These are phyloP conservation scores for Scorias spongiosa DNA, from an alignment of 2,329 filamentous ascomycete genomes.

Conservation along the genomic window DNA sequence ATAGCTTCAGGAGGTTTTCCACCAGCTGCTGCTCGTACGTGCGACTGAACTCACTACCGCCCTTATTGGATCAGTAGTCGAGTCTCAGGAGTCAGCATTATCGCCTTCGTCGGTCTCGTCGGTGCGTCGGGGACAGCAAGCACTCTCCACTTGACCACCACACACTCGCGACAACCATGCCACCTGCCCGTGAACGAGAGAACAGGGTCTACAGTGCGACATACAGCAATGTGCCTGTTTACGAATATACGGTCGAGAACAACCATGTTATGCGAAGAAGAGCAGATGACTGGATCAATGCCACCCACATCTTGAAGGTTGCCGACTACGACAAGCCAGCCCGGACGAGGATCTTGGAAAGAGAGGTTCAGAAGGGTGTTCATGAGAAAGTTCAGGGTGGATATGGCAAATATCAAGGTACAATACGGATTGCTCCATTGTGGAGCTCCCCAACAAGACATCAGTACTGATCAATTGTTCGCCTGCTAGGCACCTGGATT, in stretches of 20 bases:
- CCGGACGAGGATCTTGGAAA: slow-evolving; percentile 82
- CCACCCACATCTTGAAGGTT: slow-evolving; percentile 95
- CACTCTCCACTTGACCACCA: too few relatives aligned
- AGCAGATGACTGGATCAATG: slow-evolving; percentile 95
- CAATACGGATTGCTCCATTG: slow-evolving; percentile 5
- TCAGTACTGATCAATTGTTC: background rate
- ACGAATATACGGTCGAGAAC: slow-evolving; percentile 73
- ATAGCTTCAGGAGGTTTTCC: too few relatives aligned
- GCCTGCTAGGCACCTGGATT: slow-evolving; percentile 70
- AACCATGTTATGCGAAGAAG: slow-evolving; percentile 95
- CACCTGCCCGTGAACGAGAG: slow-evolving; percentile 7
- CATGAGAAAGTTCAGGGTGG: slow-evolving; percentile 98
- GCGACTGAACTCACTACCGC: background rate
- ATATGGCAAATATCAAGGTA: slow-evolving; percentile 96
- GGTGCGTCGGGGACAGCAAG: background rate
- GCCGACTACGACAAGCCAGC: slow-evolving; percentile 96
- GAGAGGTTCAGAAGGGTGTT: slow-evolving; percentile 88
- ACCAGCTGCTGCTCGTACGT: too few relatives aligned
- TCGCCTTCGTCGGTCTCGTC: slow-evolving; percentile 3
- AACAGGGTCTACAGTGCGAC: slow-evolving; percentile 47
- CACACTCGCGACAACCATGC: slow-evolving; percentile 3
- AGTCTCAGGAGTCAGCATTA: slow-evolving; percentile 6
- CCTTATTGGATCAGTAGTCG: background rate
- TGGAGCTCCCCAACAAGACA: background rate
- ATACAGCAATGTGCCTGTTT: slow-evolving; percentile 80